A percentile compares a stretch with the other conserved stretches of the same genome.
Evolutionary conservation across 768 basidiomycete genomes (phyloP).

Genomic region (Trametes cingulata): DNA sequence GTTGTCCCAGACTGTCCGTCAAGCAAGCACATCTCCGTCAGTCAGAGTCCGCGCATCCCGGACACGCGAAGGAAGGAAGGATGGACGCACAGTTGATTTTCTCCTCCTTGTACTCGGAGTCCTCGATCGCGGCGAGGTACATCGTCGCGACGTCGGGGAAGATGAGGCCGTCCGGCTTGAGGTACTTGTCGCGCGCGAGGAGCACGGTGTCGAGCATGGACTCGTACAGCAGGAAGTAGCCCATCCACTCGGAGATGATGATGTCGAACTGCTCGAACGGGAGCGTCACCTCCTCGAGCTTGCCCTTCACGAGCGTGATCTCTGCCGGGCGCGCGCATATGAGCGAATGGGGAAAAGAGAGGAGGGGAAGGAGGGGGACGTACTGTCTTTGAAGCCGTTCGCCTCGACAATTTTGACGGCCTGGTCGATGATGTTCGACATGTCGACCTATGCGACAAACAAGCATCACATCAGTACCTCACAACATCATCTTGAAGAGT

Average conservation of each 20-base stretch:
- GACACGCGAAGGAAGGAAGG: background rate
- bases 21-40: background rate
- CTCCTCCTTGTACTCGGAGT: slow-evolving; percentile 99
- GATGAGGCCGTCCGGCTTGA: slow-evolving; percentile 86
- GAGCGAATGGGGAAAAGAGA: background rate
- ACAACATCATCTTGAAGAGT: background rate
- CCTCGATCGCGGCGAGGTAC: slow-evolving; percentile 96
- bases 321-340: slow-evolving; percentile 42
- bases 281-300: slow-evolving; percentile 89
- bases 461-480: background rate
- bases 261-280: slow-evolving; percentile 95
- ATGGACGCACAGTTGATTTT: slow-evolving; percentile 92
- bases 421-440: slow-evolving; percentile 99
- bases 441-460: slow-evolving; percentile 73
- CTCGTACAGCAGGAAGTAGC: slow-evolving; percentile 98
- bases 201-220: slow-evolving; percentile 99
- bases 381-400: slow-evolving; percentile 95
- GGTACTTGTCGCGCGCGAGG: slow-evolving; percentile 94
- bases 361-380: slow-evolving; percentile 34
- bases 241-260: slow-evolving; percentile 99
- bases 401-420: slow-evolving; percentile 95
- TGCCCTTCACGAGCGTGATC: slow-evolving; percentile 96
- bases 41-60: background rate
- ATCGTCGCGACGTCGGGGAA: slow-evolving; percentile 95
- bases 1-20: slow-evolving; percentile 91